Base-by-base conservation (phyloP, 2,329 filamentous ascomycete genomes). In the Xylaria sp. region DNA sequence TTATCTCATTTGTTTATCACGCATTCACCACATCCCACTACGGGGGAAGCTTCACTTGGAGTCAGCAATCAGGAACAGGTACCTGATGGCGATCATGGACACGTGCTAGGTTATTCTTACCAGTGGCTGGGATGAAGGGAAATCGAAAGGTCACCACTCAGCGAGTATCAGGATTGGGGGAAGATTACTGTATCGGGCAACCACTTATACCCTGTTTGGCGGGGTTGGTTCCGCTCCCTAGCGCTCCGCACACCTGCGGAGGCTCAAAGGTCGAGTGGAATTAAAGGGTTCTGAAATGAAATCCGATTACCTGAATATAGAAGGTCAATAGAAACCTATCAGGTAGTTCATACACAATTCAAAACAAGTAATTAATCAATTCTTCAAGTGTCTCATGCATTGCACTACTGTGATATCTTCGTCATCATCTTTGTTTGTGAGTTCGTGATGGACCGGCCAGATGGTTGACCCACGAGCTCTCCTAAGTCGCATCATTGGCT, bases 191-290 rank as follows among this genome's bases (percentile, higher is more conserved):
- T 74, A 74, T 72, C 60, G 68, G 76, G 75, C 71, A 77, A 73
- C 67, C 60, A 65, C 66, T 66, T 65, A 68, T 65, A 61, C 61
- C 53, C 59, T 63, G 53, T 48, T 67, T 68, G 59, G 69, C 63
- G 69, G 71, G 67, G 65, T 63, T 46, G 56, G 65, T 69, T 74
- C 73, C 74, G 76, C 76, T 77, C 75, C 76, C 75, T 77, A 71
- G 74, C 71, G 64, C 68, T 71, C 42, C 66, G 68, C 59, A 60
- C 56, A 70, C 58, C 38, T 28, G 66, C 68, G 72, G 70, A 56
- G 53, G 67, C 63, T 72, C 71, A 71, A 75, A 74, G 75, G 74
- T 76, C 54, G 74, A 76, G 74, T 74, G 74, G 75, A 73, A 72
- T 66, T 63, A 59, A 66, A 49, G 63, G 63, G 44, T 69, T 66